A percentile compares a stretch with the other conserved stretches of the same genome.
Evolutionary conservation across 1,139 yeast genomes (phyloP).

Genomic region (Taphrina betulina): DNA sequence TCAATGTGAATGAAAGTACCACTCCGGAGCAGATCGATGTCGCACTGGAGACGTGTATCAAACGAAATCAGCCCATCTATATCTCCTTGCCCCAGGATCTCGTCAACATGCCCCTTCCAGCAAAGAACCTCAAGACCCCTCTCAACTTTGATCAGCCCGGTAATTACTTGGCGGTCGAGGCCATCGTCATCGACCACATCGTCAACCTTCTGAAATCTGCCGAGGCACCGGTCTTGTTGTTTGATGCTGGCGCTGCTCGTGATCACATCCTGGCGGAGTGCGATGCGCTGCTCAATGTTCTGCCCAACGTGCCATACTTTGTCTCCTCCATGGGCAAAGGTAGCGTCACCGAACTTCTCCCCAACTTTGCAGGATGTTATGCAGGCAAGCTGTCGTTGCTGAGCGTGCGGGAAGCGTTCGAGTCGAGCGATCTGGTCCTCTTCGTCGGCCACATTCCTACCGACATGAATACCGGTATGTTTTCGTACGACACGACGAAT

Average conservation of each 20-base stretch:
- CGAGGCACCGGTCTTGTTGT: conserved; percentile 47
- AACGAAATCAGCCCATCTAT: conserved; percentile 72
- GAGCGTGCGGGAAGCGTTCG: conserved; percentile 48
- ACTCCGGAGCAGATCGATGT: conserved; percentile 56
- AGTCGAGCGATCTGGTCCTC: conserved; percentile 45
- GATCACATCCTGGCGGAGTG: conserved; percentile 51
- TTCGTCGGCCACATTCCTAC: conserved; percentile 47
- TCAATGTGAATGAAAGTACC: conserved; percentile 51
- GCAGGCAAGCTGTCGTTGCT: conserved; percentile 53
- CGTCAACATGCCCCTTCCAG: conserved; percentile 42
- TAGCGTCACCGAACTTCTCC: conserved; percentile 56
- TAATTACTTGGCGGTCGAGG: conserved; percentile 52
- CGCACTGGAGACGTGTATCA: conserved; percentile 58
- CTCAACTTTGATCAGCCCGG: conserved; percentile 52
- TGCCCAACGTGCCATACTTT: conserved; percentile 49
- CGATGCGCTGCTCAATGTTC: conserved; percentile 50
- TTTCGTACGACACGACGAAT: conserved; percentile 45
- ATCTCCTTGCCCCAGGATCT: conserved; percentile 60
- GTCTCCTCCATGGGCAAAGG: conserved; percentile 56
- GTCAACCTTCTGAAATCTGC: conserved; percentile 25
- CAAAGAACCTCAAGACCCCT: conserved; percentile 42
- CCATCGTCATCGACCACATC: conserved; percentile 50
- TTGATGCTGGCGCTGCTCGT: conserved; percentile 67
- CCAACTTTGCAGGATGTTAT: conserved; percentile 64
- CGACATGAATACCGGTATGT: conserved; percentile 50